Evolutionary conservation across 495 filamentous ascomycete species (phyloP), one percentile per base, ranked within the genome.

Genomic region (Penicillium samsonianum): DNA sequence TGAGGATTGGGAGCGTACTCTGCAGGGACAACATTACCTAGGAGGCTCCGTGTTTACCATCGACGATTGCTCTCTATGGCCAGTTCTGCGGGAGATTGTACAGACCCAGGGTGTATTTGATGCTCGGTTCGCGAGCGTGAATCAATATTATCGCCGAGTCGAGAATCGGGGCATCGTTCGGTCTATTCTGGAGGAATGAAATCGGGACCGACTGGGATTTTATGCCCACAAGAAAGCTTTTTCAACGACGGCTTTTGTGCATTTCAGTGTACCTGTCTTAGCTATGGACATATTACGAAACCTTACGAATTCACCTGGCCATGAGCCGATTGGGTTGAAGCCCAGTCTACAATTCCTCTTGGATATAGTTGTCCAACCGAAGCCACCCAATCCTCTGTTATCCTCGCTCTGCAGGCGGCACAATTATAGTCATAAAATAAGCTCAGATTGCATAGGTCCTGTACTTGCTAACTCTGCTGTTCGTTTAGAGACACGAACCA

Each of bases 41-140:
- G 81, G 82, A 16, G 87, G 86, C 0, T 54, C 69, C 0, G 58
- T 59, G 2, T 78, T 87, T 16, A 79, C 80, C 2, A 76, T 90
- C 16, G 87, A 84, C 10, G 90, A 93, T 67, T 90, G 83, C 63
- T 82, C 84, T 0, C 73, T 90, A 10, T 91, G 86, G 86, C 89
- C 90, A 0, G 78, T 90, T 10, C 70, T 93, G 40, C 68, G 86
- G 48, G 80, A 85, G 28, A 79, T 90, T 10, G 71, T 83, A 9
- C 63, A 65, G 7, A 57, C 59, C 1, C 12, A 69, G 48, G 43
- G 68, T 65, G 49, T 49, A 59, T 41, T 53, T 74, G 55, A 60
- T 64, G 37, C 59, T 60, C 63, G 51, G 5, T 79, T 79, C 45
- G 70, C 71, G 20, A 75, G 72, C n/a, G 51, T 87, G n/a, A 58